Conservation (phyloP, 169 alveolate genomes). For the Plasmodium vivax region DNA sequence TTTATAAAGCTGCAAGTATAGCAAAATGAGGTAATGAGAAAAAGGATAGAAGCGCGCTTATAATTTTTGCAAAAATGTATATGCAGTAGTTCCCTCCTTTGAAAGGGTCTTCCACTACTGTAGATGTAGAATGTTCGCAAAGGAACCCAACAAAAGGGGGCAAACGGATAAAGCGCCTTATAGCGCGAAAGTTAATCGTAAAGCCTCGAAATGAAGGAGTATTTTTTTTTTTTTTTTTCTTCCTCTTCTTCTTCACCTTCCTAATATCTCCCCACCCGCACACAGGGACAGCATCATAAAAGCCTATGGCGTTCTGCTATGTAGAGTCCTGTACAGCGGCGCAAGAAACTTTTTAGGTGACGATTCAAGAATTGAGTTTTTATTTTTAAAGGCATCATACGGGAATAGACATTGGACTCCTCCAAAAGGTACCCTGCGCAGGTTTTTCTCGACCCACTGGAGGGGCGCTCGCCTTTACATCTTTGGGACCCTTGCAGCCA, state of each 20-base stretch:
- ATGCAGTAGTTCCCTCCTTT: not conserved
- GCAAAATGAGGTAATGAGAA: not conserved
- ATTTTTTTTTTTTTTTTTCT: constrained; percentile 12
- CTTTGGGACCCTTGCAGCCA: not conserved
- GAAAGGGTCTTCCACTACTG: not conserved
- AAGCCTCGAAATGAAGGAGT: not conserved
- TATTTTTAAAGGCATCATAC: constrained; percentile 82
- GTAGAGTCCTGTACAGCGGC: constrained; percentile 9
- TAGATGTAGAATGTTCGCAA: not conserved
- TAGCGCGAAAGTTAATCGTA: not conserved
- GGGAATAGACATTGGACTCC: constrained; percentile 85
- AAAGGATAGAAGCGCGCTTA: not conserved
- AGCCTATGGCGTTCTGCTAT: constrained; percentile 47
- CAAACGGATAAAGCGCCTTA: not conserved
- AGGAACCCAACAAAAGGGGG: not conserved
- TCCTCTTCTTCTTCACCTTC: not conserved
- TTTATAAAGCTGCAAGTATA: not conserved
- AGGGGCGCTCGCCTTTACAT: not conserved
- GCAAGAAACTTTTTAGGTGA: not conserved
- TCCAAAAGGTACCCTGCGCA: constrained; percentile 78
- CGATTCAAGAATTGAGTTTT: constrained; percentile 60
- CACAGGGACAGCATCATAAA: constrained; percentile 1
- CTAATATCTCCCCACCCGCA: not conserved
- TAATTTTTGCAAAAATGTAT: not conserved
- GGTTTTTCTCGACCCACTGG: not conserved